Conservation (phyloP, 23 red algal species). For the Gracilariopsis chorda region DNA sequence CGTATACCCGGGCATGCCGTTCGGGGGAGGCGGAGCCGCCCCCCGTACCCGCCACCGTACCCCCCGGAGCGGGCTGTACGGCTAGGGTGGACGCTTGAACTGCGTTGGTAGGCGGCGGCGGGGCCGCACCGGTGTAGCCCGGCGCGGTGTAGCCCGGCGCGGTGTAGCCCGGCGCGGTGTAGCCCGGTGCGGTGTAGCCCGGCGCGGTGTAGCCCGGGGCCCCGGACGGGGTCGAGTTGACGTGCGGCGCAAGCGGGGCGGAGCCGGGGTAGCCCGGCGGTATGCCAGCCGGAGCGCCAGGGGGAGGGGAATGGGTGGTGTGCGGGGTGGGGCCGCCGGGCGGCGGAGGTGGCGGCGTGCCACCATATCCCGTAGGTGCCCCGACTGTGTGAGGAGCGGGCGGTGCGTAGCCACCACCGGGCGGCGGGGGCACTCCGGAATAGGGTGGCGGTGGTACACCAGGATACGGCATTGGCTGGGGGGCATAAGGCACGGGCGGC, state of each 20-base stretch:
- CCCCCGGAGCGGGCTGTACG: neutral
- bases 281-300: neutral
- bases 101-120: neutral
- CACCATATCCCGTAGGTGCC: neutral
- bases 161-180: neutral
- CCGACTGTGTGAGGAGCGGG: neutral
- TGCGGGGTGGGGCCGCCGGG: neutral
- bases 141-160: neutral
- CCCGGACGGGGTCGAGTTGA: neutral
- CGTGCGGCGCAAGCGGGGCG: neutral
- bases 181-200: neutral
- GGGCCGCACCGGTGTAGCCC: neutral
- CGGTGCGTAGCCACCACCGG: neutral
- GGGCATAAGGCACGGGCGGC: neutral
- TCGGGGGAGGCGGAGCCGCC: neutral
- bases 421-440: neutral
- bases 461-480: neutral
- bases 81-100: neutral
- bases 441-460: neutral
- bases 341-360: neutral
- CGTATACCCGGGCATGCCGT: neutral
- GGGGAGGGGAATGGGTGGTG: neutral
- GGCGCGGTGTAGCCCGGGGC: neutral
- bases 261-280: neutral
- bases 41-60: neutral